Base-by-base conservation (phyloP, 1,284 basidiomycete genomes). In the Leucoagaricus sp. region DNA sequence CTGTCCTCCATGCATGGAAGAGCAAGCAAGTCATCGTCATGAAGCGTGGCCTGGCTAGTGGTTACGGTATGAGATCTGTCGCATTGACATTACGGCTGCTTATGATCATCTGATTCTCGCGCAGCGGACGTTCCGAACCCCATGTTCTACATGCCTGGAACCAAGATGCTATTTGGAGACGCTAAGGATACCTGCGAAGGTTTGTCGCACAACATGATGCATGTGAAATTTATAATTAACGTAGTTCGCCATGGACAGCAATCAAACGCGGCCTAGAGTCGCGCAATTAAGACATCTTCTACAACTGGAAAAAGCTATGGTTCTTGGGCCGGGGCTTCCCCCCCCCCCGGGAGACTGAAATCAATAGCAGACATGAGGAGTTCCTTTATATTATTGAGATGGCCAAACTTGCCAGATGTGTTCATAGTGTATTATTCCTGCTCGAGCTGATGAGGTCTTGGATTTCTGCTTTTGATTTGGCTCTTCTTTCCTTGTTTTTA, bases 151-250 rank as follows among this genome's bases (percentile, higher is more conserved):
- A 92, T 93, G 85, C 84, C 86, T 26, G 87, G 87, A 55, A 90
- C 91, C 44, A 90, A 88, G 75, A 94, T 94, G 92, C 65, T 94
- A 60, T 94, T 94, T 63, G 92, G 92, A 50, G 92, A 94, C 70
- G 92, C 92, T 36, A 93, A 91, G 70, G 86, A 88, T 64, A 89
- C 87, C 34, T 93, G 91, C 64, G 91, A 94, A 70, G 90, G 89
- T 88, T 59, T 61, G 80, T 63, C 23, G 58, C 17, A 38, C n/a
- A 25, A 44, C 9, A 19, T 28, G 5, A 33, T 41, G 26, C 33
- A 28, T 46, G 8, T 31, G 31, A 55, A n/a, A 10, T 41, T 49
- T 26, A 41, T 56, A 10, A 34, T 46, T 63, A 34, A 66, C 57
- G 46, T 2, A 50, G n/a, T n/a, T 49, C 28, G 28, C 62, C 42